Evolutionary conservation across 2,329 filamentous ascomycete species (phyloP).

Genomic region (Ascochyta clinopodiicola): DNA sequence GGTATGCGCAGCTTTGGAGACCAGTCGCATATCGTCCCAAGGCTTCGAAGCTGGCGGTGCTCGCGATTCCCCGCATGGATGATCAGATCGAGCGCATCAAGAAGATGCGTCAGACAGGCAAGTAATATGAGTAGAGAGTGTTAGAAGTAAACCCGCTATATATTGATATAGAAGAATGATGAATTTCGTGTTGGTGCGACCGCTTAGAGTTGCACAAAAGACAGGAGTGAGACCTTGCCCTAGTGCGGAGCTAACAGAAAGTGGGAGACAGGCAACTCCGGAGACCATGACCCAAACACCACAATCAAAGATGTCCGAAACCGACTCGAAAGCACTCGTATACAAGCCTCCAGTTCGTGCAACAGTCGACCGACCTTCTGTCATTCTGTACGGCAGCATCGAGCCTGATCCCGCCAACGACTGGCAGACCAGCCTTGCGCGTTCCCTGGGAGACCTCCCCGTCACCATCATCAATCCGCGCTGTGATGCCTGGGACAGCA

Average conservation of each 20-base stretch:
- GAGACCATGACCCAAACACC: neutral
- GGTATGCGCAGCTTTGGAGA: slow-evolving; percentile 20
- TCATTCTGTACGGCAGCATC: slow-evolving; percentile 68
- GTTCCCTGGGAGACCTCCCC: slow-evolving; percentile 49
- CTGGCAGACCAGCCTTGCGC: slow-evolving; percentile 59
- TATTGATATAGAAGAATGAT: neutral
- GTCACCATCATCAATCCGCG: slow-evolving; percentile 65
- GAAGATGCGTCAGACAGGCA: neutral
- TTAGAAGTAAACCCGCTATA: neutral
- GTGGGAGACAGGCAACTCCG: neutral
- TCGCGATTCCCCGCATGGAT: slow-evolving; percentile 1
- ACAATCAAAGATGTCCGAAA: slow-evolving; percentile 19
- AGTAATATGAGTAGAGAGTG: neutral
- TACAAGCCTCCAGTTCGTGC: slow-evolving; percentile 31
- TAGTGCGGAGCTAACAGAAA: neutral
- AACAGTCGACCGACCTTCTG: slow-evolving; percentile 34
- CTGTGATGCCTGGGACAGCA: slow-evolving; percentile 64
- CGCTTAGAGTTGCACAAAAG: neutral
- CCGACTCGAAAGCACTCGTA: slow-evolving; percentile 21
- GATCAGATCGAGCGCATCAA: slow-evolving; percentile 1
- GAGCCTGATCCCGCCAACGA: slow-evolving; percentile 45
- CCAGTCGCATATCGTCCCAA: neutral
- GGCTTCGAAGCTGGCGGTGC: neutral
- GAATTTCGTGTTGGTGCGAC: neutral
- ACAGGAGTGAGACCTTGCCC: neutral